phyloP scores from a whole-genome alignment of 179 eudicot genomes.

The Heliamphora pulchella region DNA sequence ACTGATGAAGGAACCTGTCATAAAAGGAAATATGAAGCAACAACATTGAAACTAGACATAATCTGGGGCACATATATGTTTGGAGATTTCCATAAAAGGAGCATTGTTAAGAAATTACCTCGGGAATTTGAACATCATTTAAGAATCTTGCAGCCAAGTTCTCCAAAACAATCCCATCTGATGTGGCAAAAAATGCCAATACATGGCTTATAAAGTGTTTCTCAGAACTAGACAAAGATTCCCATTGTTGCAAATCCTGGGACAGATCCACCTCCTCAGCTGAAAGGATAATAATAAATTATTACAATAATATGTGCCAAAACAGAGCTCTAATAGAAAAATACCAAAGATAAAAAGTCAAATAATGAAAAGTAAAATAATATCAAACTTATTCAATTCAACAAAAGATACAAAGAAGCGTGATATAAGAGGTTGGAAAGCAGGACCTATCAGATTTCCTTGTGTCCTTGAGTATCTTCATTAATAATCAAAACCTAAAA shows the following conservation, averaged over 20 bases:
- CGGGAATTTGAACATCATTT: slow-evolving; percentile 71
- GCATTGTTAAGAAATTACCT: slow-evolving; percentile 31
- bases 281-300: slow-evolving; percentile 22
- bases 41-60: background rate
- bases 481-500: background rate
- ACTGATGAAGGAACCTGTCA: no score
- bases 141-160: slow-evolving; percentile 71
- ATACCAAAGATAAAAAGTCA: background rate
- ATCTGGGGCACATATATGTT: background rate
- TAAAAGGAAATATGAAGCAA: no score
- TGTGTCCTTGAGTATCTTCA: background rate
- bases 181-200: slow-evolving; percentile 81
- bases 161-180: slow-evolving; percentile 87
- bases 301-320: background rate
- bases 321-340: background rate
- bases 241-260: slow-evolving; percentile 70
- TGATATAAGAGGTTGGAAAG: background rate
- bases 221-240: slow-evolving; percentile 45
- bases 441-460: background rate
- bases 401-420: background rate
- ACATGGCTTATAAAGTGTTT: slow-evolving; percentile 69
- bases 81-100: background rate
- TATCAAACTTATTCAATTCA: background rate
- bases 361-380: background rate
- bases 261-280: slow-evolving; percentile 95